Conservation (phyloP, 2,329 filamentous ascomycete genomes). For the Fusarium scirpi region DNA sequence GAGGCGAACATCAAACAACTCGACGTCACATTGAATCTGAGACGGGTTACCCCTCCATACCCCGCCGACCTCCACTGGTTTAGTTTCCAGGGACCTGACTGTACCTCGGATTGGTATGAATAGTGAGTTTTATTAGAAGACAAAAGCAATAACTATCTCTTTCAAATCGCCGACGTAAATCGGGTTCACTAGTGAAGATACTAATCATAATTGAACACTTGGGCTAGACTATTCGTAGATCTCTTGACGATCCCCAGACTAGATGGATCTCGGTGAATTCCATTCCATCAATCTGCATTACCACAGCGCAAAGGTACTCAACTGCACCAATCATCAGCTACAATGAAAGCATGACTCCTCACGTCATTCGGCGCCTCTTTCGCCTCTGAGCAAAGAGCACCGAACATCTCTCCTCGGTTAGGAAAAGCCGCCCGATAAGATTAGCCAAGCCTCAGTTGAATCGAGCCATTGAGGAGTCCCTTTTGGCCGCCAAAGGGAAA, state of each 20-base stretch:
- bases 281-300: slow-evolving; percentile 19
- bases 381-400: slow-evolving; percentile 15
- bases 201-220: background rate
- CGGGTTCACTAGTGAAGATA: background rate
- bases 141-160: background rate
- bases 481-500: background rate
- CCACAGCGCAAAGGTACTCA: slow-evolving; percentile 3
- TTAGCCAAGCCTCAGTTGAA: slow-evolving; percentile 1
- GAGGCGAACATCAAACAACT: slow-evolving; percentile 10
- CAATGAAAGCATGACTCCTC: slow-evolving; percentile 11
- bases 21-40: slow-evolving; percentile 32
- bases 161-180: background rate
- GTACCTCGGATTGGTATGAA: background rate
- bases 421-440: slow-evolving; percentile 18
- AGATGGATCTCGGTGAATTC: slow-evolving; percentile 27
- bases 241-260: background rate
- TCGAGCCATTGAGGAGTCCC: slow-evolving; percentile 19
- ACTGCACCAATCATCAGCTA: slow-evolving; percentile 28
- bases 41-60: slow-evolving; percentile 32
- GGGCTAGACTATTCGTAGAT: background rate
- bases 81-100: slow-evolving; percentile 1
- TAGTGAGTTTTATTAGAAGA: background rate
- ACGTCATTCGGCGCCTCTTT: slow-evolving; percentile 36
- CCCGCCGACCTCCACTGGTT: slow-evolving; percentile 18
- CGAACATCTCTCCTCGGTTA: slow-evolving; percentile 24